Evolutionary conservation across 2,329 filamentous ascomycete genomes (phyloP), one percentile per base, ranked within the genome.

Genomic region (Tolypocladium nubicola): DNA sequence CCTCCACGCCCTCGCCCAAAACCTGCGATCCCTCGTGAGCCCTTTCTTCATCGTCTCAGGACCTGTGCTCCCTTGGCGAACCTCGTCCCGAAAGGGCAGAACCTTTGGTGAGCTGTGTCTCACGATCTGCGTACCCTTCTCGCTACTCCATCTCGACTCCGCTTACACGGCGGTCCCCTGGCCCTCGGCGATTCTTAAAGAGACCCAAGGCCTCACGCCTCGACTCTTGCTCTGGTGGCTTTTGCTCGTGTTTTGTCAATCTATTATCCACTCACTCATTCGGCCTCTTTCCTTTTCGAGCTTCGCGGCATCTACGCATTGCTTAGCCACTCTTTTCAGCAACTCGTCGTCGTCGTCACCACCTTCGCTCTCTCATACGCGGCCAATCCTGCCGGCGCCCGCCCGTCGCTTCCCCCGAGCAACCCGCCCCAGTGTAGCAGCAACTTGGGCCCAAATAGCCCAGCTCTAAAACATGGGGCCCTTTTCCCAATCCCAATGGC

Each of bases 401-500:
- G 23, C 43, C 43, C 16, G 14, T 9, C 43, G 35, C 14, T 47
- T 30, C 19, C 30, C 47, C 16, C 3, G 11, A 35, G 4, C 4
- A 50, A 33, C 16, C 43, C 45, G 2, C 3, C 9, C 26, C 47
- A n/a, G n/a, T 13, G 19, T 10, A n/a, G 26, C 47, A 50, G 43
- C 26, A n/a, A 6, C 47, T 35, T 35, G 47, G 47, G 47, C 35
- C 35, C 47, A 9, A 35, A 16, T 11, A 30, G 14, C n/a, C 19
- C 8, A n/a, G n/a, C 33, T 21, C 19, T n/a, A 53, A 39, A 58
- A 14, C 30, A 73, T 73, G 70, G 65, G 64, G 58, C 61, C 70
- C 55, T 73, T 68, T 60, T 61, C 67, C 57, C 69, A 72, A 60
- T 56, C 65, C 19, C 68, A 72, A 57, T 74, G 71, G 71, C 58